phyloP scores from a whole-genome alignment of 2,329 filamentous ascomycete species.

The Chalaropsis ovoidea region DNA sequence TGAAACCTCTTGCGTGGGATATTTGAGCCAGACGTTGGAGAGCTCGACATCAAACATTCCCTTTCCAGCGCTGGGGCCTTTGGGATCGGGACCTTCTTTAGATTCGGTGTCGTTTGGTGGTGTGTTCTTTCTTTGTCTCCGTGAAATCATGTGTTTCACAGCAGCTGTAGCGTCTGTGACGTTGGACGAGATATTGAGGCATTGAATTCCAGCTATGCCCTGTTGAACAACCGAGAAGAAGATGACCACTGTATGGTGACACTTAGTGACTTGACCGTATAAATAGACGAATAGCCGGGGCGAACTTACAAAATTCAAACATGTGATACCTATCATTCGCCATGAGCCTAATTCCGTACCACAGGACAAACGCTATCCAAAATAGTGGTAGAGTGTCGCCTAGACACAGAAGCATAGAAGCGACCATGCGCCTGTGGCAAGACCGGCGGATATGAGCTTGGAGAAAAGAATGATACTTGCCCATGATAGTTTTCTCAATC shows the following conservation, averaged over 20 bases:
- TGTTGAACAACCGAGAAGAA: constrained; percentile 26
- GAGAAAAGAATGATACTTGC: constrained; percentile 23
- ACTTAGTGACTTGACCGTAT: not conserved
- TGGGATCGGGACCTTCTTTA: not conserved
- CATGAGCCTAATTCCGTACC: constrained; percentile 25
- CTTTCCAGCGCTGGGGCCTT: not conserved
- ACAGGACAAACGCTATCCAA: constrained; percentile 26
- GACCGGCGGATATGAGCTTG: constrained; percentile 20
- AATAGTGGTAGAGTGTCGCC: constrained; percentile 24
- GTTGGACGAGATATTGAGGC: constrained; percentile 57
- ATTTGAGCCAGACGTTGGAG: constrained; percentile 26
- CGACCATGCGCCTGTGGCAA: constrained; percentile 13
- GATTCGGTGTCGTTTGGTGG: not conserved
- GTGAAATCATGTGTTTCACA: constrained; percentile 44
- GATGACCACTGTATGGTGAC: constrained; percentile 22
- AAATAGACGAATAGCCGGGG: not conserved
- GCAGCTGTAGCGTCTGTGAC: constrained; percentile 50
- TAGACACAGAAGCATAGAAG: constrained; percentile 21
- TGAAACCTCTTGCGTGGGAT: constrained; percentile 22
- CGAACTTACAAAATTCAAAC: constrained; percentile 26
- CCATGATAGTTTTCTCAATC: constrained; percentile 28
- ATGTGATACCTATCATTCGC: constrained; percentile 21
- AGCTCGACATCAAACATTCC: constrained; percentile 22
- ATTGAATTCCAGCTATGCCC: constrained; percentile 39
- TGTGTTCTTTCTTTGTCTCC: constrained; percentile 11